Evolutionary conservation across 2,329 filamentous ascomycete genomes (phyloP), one percentile per base, ranked within the genome.

Genomic region (Calonectria naviculata): DNA sequence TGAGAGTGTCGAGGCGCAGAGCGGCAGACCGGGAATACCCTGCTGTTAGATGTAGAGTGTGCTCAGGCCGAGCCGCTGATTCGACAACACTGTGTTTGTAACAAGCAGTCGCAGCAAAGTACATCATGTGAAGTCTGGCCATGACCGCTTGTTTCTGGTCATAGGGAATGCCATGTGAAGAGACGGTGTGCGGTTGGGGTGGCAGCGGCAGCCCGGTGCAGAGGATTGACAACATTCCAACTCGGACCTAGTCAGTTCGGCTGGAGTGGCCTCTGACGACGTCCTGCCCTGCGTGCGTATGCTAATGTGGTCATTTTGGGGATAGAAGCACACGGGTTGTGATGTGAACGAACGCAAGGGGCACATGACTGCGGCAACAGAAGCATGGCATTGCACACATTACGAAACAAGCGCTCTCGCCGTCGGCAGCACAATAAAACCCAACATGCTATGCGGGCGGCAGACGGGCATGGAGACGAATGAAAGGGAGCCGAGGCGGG

Each of bases 401-500:
- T 31, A 63, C 67, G 75, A 76, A 76, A 77, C 75, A 77, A 77
- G 75, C 75, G 75, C 73, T 68, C 58, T 72, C 70, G 63, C 71
- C 68, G 71, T 68, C 64, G 64, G 56, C 36, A 49, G 46, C 21
- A 61, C 26, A 61, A 61, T 61, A 44, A 38, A 47, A 36, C 24
- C 41, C 61, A 49, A 54, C 21, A 13, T 36, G 31, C 44, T 28
- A 38, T 38, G 46, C 44, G 42, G 61, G 61, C 38, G 65, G 38
- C 19, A 61, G 54, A 29, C 52, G 26, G 46, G 19, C 21, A 34
- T 41, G 61, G 54, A 42, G 52, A 58, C 52, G 52, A 69, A 69
- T 69, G 34, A 56, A 69, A 52, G 54, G 65, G 69, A 67, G 67
- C 52, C 63, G 24, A 54, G 61, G 52, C 56, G 60, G 69, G 56